Conservation (phyloP, 2,329 filamentous ascomycete species). For the Phyllosticta citribraziliensis region DNA sequence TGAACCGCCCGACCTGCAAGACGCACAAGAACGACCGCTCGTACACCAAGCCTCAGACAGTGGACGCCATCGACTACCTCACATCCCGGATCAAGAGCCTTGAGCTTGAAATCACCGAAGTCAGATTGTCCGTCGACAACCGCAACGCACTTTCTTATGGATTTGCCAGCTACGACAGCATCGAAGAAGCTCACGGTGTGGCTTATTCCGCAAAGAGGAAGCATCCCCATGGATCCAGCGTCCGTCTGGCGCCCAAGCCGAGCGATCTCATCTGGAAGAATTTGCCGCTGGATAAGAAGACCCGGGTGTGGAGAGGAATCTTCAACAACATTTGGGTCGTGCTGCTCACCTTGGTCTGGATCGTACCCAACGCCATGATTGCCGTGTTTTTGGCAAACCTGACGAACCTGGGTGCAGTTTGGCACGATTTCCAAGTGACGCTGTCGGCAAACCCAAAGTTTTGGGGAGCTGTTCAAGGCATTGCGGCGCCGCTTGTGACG, state of each 20-base stretch:
- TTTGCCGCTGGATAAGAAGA: slow-evolving; percentile 59
- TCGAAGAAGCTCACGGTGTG: slow-evolving; percentile 78
- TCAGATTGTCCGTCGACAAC: slow-evolving; percentile 72
- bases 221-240: slow-evolving; percentile 65
- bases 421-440: slow-evolving; percentile 61
- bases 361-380: slow-evolving; percentile 87
- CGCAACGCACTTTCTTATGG: slow-evolving; percentile 84
- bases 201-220: slow-evolving; percentile 75
- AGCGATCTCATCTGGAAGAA: slow-evolving; percentile 97
- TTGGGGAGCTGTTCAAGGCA: slow-evolving; percentile 89
- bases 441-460: slow-evolving; percentile 53
- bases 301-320: slow-evolving; percentile 61
- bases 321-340: slow-evolving; percentile 78
- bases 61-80: slow-evolving; percentile 91
- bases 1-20: slow-evolving; percentile 65
- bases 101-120: slow-evolving; percentile 75
- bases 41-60: slow-evolving; percentile 57
- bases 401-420: slow-evolving; percentile 67
- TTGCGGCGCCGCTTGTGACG: slow-evolving; percentile 76
- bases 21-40: slow-evolving; percentile 68
- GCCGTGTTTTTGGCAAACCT: slow-evolving; percentile 88
- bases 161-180: slow-evolving; percentile 86
- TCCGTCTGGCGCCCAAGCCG: slow-evolving; percentile 72
- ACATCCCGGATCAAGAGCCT: slow-evolving; percentile 75
- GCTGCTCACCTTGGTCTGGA: slow-evolving; percentile 73